A percentile compares a stretch with the other conserved stretches of the same genome.
Conservation (phyloP, 805 yeast species). For the Pichia cephalocereana region DNA sequence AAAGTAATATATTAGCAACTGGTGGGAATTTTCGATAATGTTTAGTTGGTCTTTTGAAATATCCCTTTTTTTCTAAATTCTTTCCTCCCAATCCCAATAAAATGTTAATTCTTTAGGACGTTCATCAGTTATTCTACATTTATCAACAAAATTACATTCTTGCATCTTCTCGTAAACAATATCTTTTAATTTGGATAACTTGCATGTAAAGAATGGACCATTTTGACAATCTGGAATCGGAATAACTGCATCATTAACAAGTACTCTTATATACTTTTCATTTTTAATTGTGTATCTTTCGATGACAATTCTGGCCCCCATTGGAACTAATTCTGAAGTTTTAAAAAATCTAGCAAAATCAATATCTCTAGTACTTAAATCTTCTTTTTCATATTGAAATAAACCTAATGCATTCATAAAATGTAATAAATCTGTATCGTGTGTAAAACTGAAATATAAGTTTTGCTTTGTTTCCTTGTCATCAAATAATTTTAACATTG, state of each 20-base stretch:
- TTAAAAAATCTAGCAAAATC: conserved; percentile 35
- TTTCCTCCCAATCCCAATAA: conserved; percentile 22
- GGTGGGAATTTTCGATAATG: too few relatives aligned
- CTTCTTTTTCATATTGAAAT: conserved; percentile 30
- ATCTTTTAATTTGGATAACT: conserved; percentile 18
- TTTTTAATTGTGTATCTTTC: conserved; percentile 32
- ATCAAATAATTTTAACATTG: conserved; percentile 24
- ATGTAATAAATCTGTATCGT: conserved; percentile 59
- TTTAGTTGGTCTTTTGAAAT: too few relatives aligned
- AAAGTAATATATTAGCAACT: too few relatives aligned
- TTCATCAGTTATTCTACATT: conserved; percentile 12
- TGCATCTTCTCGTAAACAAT: conserved; percentile 1
- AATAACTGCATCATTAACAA: conserved; percentile 46
- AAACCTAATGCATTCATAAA: conserved; percentile 55
- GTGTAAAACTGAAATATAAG: conserved; percentile 50
- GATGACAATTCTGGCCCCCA: conserved; percentile 45
- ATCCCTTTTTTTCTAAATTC: background rate
- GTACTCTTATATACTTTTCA: conserved; percentile 32
- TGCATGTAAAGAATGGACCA: conserved; percentile 49
- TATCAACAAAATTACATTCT: conserved; percentile 28
- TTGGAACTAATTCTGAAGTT: conserved; percentile 41
- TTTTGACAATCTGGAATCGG: conserved; percentile 36
- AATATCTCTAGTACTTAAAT: conserved; percentile 31
- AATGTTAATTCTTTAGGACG: conserved; percentile 16
- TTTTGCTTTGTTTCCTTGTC: conserved; percentile 18